Conservation (phyloP, 2,329 filamentous ascomycete species). For the Calonectria hongkongensis region DNA sequence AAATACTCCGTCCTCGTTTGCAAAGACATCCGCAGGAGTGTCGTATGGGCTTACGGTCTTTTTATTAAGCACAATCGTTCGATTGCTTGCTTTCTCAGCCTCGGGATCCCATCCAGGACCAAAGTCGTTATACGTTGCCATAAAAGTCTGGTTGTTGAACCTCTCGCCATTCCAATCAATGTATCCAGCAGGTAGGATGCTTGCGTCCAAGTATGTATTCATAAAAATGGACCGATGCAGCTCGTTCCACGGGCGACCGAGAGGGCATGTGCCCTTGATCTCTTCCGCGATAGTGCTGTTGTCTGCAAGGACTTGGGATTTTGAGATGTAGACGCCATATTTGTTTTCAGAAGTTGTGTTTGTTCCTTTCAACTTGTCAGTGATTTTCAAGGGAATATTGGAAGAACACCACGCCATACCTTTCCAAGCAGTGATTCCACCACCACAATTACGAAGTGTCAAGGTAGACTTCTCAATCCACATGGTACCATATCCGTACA, state of each 20-base stretch:
- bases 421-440: slow-evolving; percentile 82
- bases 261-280: slow-evolving; percentile 68
- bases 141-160: slow-evolving; percentile 36
- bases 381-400: neutral
- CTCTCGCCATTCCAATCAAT: slow-evolving; percentile 37
- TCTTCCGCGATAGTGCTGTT: slow-evolving; percentile 66
- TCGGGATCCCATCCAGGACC: slow-evolving; percentile 31
- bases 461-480: slow-evolving; percentile 75
- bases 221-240: slow-evolving; percentile 75
- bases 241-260: slow-evolving; percentile 79
- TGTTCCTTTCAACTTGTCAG: slow-evolving; percentile 53
- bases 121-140: slow-evolving; percentile 34
- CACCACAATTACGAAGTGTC: slow-evolving; percentile 76
- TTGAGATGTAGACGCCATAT: slow-evolving; percentile 79
- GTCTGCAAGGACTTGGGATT: slow-evolving; percentile 71
- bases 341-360: slow-evolving; percentile 81
- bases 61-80: slow-evolving; percentile 24
- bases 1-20: slow-evolving; percentile 5
- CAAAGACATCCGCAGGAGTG: slow-evolving; percentile 25
- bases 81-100: slow-evolving; percentile 31
- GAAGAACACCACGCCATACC: neutral
- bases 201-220: slow-evolving; percentile 72
- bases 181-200: slow-evolving; percentile 59
- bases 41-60: slow-evolving; percentile 30
- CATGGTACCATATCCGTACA: slow-evolving; percentile 80